phyloP scores from a whole-genome alignment of 2,329 filamentous ascomycete genomes.

The Hymenoscyphus salicellus region DNA sequence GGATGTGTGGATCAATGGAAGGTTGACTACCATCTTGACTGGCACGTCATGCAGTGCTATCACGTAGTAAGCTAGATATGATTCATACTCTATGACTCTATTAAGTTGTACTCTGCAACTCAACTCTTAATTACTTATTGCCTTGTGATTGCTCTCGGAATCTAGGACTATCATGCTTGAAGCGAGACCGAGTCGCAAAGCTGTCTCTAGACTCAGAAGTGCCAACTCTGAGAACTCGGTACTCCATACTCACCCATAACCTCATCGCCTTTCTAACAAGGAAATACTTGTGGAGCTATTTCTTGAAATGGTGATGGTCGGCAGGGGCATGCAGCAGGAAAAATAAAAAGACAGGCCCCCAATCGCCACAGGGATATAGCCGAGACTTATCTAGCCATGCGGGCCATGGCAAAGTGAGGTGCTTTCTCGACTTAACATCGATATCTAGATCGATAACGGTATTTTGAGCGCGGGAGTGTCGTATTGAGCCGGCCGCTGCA shows the following conservation, averaged over 20 bases:
- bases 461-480: neutral
- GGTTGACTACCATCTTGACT: neutral
- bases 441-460: neutral
- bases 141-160: too few relatives aligned
- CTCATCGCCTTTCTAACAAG: too few relatives aligned
- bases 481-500: neutral
- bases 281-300: too few relatives aligned
- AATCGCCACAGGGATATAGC: neutral
- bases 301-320: too few relatives aligned
- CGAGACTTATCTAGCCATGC: neutral
- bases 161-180: too few relatives aligned
- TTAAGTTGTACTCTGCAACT: too few relatives aligned
- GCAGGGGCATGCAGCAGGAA: too few relatives aligned
- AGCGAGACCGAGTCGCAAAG: too few relatives aligned
- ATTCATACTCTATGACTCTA: neutral
- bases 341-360: neutral
- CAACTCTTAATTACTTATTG: too few relatives aligned
- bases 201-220: too few relatives aligned
- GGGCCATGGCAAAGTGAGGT: neutral
- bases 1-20: neutral
- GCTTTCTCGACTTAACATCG: neutral
- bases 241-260: too few relatives aligned
- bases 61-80: neutral
- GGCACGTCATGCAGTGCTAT: neutral
- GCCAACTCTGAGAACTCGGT: too few relatives aligned